Percentiles rank a stretch among this genome's conserved stretches.
phyloP scores from a whole-genome alignment of 371 early-diverging fungal species.

The Mucor piriformis region DNA sequence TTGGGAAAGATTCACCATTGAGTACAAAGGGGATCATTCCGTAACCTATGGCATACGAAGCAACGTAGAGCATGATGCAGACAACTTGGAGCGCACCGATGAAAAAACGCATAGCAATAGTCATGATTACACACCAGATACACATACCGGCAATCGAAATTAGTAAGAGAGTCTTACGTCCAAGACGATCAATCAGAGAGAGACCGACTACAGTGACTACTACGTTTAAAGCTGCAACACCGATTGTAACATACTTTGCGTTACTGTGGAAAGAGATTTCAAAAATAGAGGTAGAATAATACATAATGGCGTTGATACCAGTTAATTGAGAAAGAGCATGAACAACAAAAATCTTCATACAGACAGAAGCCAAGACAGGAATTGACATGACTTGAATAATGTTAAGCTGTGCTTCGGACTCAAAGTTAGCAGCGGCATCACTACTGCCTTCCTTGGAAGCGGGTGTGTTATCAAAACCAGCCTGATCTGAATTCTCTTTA shows the following conservation, averaged over 20 bases:
- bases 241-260: conserved; percentile 48
- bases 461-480: conserved; percentile 24
- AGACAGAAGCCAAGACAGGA: conserved; percentile 33
- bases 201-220: conserved; percentile 54
- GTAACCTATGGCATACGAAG: conserved; percentile 81
- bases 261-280: conserved; percentile 34
- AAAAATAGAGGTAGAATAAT: conserved; percentile 58
- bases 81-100: conserved; percentile 64
- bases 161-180: conserved; percentile 65
- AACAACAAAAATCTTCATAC: conserved; percentile 64
- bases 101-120: conserved; percentile 44
- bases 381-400: conserved; percentile 38
- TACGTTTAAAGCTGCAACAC: conserved; percentile 54
- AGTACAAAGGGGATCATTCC: conserved; percentile 83
- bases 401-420: conserved; percentile 34
- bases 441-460: conserved; percentile 23
- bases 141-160: conserved; percentile 55
- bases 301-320: conserved; percentile 73
- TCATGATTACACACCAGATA: conserved; percentile 41
- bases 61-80: conserved; percentile 76
- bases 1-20: conserved; percentile 70
- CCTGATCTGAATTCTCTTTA: conserved; percentile 17
- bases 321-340: conserved; percentile 57
- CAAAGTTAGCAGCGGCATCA: conserved; percentile 22
- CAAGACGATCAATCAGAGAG: conserved; percentile 60